These are phyloP conservation scores for Epichloe amarillans DNA, from an alignment of 2,329 filamentous ascomycete species.

Conservation along the genomic window DNA sequence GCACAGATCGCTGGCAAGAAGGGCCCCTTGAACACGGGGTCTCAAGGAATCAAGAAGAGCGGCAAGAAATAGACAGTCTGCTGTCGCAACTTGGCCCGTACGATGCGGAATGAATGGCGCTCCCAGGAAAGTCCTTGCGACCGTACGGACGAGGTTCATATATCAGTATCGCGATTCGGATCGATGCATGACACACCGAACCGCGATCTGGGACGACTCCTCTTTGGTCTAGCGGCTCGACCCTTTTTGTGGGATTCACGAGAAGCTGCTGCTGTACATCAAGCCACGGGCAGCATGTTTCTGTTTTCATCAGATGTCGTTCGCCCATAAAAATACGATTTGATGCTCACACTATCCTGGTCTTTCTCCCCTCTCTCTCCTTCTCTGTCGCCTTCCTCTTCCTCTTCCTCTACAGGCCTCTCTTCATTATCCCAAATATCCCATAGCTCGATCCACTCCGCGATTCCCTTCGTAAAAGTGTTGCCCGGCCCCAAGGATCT, in stretches of 20 bases:
- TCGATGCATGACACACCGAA: too few species aligned
- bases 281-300: not conserved
- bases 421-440: too few species aligned
- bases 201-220: too few species aligned
- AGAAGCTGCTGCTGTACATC: too few species aligned
- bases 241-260: too few species aligned
- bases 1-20: constrained; percentile 65
- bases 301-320: not conserved
- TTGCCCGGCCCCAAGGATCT: too few species aligned
- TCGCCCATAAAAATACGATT: not conserved
- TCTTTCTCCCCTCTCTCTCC: not conserved
- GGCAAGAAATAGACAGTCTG: constrained; percentile 67
- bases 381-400: not conserved
- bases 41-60: constrained; percentile 93
- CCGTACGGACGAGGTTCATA: too few species aligned
- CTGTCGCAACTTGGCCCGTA: not conserved
- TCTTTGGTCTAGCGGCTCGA: too few species aligned
- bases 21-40: constrained; percentile 72
- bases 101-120: not conserved
- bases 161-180: too few species aligned
- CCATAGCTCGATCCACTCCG: too few species aligned
- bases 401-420: not conserved
- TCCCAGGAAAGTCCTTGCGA: too few species aligned
- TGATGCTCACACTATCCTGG: not conserved
- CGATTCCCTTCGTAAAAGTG: too few species aligned